Base-by-base conservation (phyloP, 1,284 basidiomycete genomes). In the Cryptococcus hybrid region DNA sequence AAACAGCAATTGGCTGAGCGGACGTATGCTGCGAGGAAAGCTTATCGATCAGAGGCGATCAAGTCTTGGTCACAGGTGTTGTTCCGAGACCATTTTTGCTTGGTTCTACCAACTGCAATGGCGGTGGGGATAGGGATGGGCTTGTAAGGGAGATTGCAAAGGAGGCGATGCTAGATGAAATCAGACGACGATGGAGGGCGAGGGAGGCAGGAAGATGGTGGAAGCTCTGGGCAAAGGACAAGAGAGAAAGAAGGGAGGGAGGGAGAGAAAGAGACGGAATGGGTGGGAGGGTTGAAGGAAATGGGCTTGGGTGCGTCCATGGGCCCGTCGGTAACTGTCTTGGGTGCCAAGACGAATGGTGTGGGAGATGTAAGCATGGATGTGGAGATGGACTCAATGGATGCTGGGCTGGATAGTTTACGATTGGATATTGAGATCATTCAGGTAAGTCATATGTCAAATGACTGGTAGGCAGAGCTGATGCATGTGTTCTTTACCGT, bases 281-380 rank as follows among this genome's bases (percentile, higher is more conserved):
- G 63, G 13, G 61, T 58, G 35, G 53, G 51, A 2, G 49, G 54
- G 11, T 56, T 75, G 30, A 57, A 42, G 3, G 49, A 47, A 7
- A 71, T 72, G 68, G 69, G 71, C 5, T 46, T 73, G 38, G 64
- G 55, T 39, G 57, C 54, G n/a, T 63, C 62, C 13, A 45, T 57
- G 54, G 24, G 24, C 24, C 24, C 24, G 24, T 24, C 49, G 13
- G 34, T 43, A n/a, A 6, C 51, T 5, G 43, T 37, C 9, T 13
- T 15, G 35, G 6, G 47, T 9, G 38, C 13, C 40, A 5, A 40
- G 30, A 9, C 24, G 24, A 30, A 11, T 48, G 34, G 13, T n/a
- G 47, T 48, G 34, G 34, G 6, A 7, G 47, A 24, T n/a, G 7
- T 18, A 9, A 52, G 55, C 13, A 46, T 42, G 2, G 52, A 11